These are phyloP conservation scores for Sungouiozyma ichnusensis DNA, from an alignment of 805 yeast genomes.

Conservation along the genomic window DNA sequence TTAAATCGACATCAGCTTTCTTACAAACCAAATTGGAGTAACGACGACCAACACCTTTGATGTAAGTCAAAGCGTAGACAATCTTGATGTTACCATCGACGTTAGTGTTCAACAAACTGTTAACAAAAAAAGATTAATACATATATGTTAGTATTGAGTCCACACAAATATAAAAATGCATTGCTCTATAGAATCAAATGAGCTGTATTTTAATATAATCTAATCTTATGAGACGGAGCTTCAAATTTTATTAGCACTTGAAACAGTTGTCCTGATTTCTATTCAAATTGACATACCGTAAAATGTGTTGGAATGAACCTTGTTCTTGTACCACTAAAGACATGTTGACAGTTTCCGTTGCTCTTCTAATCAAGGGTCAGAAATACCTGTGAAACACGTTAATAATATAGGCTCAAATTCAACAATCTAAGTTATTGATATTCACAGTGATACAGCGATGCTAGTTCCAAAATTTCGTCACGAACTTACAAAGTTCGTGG, in stretches of 20 bases:
- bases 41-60: constrained; percentile 99
- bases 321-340: constrained; percentile 97
- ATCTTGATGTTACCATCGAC: constrained; percentile 99
- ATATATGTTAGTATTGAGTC: neutral
- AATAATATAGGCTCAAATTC: neutral
- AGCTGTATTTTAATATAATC: too few relatives aligned
- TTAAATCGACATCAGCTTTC: constrained; percentile 98
- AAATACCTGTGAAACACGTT: neutral
- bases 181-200: too few relatives aligned
- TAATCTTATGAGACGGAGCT: too few relatives aligned
- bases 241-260: too few relatives aligned
- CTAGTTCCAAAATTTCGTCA: neutral
- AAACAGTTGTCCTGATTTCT: too few relatives aligned
- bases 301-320: constrained; percentile 99
- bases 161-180: too few relatives aligned
- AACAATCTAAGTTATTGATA: neutral
- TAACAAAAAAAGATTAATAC: constrained; percentile 10
- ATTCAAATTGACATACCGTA: constrained; percentile 64
- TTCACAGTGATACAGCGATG: neutral
- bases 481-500: neutral
- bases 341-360: constrained; percentile 36
- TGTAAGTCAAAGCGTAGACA: constrained; percentile 99
- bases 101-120: constrained; percentile 98
- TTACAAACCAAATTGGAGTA: constrained; percentile 99
- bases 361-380: constrained; percentile 1